Conservation (phyloP, 129 eudicot species). For the Flaveria ramosissima region DNA sequence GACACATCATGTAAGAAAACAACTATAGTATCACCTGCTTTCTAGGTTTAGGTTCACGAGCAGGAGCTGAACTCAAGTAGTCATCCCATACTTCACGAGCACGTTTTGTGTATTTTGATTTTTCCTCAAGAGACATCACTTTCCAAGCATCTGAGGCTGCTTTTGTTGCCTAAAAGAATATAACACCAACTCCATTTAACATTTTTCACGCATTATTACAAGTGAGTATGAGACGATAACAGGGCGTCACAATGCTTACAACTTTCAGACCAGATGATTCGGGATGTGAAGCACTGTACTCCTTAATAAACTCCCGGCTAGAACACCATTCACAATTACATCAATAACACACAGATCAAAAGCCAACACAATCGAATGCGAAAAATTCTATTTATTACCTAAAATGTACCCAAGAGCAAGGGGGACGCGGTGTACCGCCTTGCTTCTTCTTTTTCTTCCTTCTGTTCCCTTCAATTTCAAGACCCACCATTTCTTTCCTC, state of each 20-base stretch:
- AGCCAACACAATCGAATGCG: not conserved
- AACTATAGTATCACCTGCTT: slow-evolving; percentile 46
- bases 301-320: slow-evolving; percentile 82
- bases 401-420: slow-evolving; percentile 89
- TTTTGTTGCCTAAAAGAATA: slow-evolving; percentile 61
- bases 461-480: slow-evolving; percentile 57
- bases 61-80: slow-evolving; percentile 71
- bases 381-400: slow-evolving; percentile 46
- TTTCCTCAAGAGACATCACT: slow-evolving; percentile 73
- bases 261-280: slow-evolving; percentile 82
- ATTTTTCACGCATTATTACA: slow-evolving; percentile 3
- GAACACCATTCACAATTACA: slow-evolving; percentile 25
- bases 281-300: slow-evolving; percentile 80
- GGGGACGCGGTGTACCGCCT: slow-evolving; percentile 72
- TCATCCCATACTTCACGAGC: slow-evolving; percentile 90
- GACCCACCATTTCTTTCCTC: slow-evolving; percentile 50
- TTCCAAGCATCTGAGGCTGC: slow-evolving; percentile 93
- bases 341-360: slow-evolving; percentile 8
- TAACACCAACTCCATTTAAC: not conserved
- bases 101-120: slow-evolving; percentile 73
- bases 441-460: slow-evolving; percentile 71
- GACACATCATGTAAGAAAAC: not conserved
- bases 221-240: not conserved
- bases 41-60: slow-evolving; percentile 71
- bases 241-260: slow-evolving; percentile 39